Base-by-base conservation (phyloP, 352 stramenopile species). In the Globisporangium megalacanthum region DNA sequence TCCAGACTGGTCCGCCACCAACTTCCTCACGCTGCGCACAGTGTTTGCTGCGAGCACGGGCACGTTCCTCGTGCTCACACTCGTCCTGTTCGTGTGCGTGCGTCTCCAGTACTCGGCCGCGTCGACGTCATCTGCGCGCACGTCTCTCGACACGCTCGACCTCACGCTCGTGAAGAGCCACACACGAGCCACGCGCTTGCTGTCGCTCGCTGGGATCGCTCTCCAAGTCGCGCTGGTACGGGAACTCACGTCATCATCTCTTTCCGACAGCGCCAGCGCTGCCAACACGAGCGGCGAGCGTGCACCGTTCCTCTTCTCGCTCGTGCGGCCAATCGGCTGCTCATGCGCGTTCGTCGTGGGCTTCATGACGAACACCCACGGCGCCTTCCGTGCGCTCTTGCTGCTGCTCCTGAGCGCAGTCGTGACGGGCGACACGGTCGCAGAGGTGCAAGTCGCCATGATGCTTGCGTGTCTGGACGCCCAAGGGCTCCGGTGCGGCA, bases 361-460 rank as follows among this genome's bases (percentile, higher is more conserved):
- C 33, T 89, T 89, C 59, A 86, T 81, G 73, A 88, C 75, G 58
- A 88, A 83, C 73, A 83, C 75, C 7, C 75, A 89, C 53, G 64
- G 72, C 15, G 73, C 70, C n/a, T 89, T 79, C 58, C 75, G 77
- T 15, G 44, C 80, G 19, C 46, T 65, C 1, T 77, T 72, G 17
- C 35, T 86, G 13, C 9, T 68, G 37, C 15, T 80, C 9, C 53
- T 82, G 1, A 58, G 51, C n/a, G 61, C 74, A n/a, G 65, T 83
- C 8, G 31, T 85, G 10, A 62, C 72, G 10, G 60, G 75, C 15
- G 73, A 87, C 64, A 79, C 69, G 3, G 33, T 86, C 48, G 68
- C 76, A 1, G 66, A 86, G 45, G 79, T 89, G 7, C 73, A 68
- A 11, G 62, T 88, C 45, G 53, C 73, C 25, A 86, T 88, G 77